These are phyloP conservation scores for Aspergillus piperis DNA, from an alignment of 2,329 filamentous ascomycete species.

Conservation along the genomic window DNA sequence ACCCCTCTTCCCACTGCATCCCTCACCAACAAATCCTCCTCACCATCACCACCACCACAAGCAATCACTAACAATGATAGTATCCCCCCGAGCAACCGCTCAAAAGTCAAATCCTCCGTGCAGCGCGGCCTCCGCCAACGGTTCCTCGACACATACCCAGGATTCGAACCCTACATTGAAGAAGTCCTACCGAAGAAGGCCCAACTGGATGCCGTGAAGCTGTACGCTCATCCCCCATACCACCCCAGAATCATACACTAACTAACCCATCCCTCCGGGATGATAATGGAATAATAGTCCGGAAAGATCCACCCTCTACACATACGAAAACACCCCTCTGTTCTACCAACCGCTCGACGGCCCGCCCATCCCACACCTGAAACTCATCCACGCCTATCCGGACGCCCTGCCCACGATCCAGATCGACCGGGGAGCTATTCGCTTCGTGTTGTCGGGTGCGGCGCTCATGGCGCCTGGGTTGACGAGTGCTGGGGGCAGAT, in stretches of 20 bases:
- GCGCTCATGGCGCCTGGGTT: constrained; percentile 95
- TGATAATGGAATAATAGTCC: constrained; percentile 53
- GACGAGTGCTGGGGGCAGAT: constrained; percentile 76
- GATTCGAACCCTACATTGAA: constrained; percentile 84
- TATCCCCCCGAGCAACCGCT: constrained; percentile 75
- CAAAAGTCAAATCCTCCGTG: constrained; percentile 96
- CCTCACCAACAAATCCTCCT: no score
- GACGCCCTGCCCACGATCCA: constrained; percentile 78
- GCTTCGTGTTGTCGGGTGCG: constrained; percentile 90
- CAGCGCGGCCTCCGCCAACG: constrained; percentile 83
- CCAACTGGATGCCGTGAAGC: constrained; percentile 85
- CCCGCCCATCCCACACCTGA: constrained; percentile 81
- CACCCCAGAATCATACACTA: no score
- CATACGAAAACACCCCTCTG: constrained; percentile 72
- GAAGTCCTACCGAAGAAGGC: constrained; percentile 94
- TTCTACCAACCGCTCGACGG: constrained; percentile 87
- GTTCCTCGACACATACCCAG: constrained; percentile 80
- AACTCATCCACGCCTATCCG: constrained; percentile 87
- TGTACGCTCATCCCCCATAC: constrained; percentile 47
- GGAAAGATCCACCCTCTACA: constrained; percentile 86
- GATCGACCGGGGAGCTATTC: constrained; percentile 93
- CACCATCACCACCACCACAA: no score
- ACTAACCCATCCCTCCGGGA: no score
- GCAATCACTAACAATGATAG: constrained; percentile 45
- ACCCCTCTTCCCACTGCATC: background rate